Evolutionary conservation across 306 rosid species (phyloP).

Genomic region (Abrus precatorius): DNA sequence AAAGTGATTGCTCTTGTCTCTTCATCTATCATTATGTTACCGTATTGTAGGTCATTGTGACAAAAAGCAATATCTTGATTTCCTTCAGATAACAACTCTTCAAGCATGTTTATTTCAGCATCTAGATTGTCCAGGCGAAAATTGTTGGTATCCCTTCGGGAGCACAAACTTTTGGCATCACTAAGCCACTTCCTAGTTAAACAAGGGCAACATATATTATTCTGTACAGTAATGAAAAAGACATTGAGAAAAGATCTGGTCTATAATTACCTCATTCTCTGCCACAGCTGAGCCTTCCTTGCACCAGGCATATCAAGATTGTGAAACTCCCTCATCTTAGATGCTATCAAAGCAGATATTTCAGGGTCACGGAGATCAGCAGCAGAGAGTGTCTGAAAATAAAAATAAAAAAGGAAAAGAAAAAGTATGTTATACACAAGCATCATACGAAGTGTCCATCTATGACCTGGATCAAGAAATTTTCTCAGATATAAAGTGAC

Average conservation of each 20-base stretch:
- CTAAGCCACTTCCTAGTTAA: slow-evolving; percentile 73
- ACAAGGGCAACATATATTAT: slow-evolving; percentile 3
- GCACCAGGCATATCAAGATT: slow-evolving; percentile 76
- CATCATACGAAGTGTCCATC: background rate
- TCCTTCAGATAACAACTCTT: slow-evolving; percentile 53
- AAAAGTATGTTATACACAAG: slow-evolving; percentile 18
- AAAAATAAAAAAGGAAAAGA: background rate
- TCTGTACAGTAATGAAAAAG: background rate
- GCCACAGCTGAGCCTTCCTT: slow-evolving; percentile 69
- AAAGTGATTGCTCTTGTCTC: slow-evolving; percentile 77
- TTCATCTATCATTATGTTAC: slow-evolving; percentile 97
- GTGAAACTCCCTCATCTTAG: slow-evolving; percentile 85
- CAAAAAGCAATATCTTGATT: slow-evolving; percentile 83
- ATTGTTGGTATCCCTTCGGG: slow-evolving; percentile 55
- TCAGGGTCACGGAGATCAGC: slow-evolving; percentile 73
- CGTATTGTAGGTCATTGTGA: slow-evolving; percentile 95
- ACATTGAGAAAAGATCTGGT: background rate
- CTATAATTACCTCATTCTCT: slow-evolving; percentile 72
- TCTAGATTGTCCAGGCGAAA: slow-evolving; percentile 67
- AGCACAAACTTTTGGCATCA: slow-evolving; percentile 68
- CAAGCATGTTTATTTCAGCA: slow-evolving; percentile 70
- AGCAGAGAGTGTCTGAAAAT: slow-evolving; percentile 80
- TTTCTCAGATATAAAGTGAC: background rate
- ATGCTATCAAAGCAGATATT: slow-evolving; percentile 75
- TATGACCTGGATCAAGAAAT: background rate